phyloP scores from a whole-genome alignment of 2,329 filamentous ascomycete species.

The Elsinoe perseae region DNA sequence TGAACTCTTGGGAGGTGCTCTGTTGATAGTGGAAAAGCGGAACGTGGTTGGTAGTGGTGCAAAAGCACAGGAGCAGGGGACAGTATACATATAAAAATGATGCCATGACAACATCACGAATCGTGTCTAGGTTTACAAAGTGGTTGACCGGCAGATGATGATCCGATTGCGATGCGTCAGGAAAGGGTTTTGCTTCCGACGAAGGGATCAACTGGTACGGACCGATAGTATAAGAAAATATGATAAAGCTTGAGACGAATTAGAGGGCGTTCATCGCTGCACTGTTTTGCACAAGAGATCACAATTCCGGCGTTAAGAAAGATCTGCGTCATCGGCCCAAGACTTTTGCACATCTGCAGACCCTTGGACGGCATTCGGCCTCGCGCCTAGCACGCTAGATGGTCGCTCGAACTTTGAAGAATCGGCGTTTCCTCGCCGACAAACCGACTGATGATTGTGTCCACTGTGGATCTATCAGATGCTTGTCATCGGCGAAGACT shows the following conservation, averaged over 20 bases:
- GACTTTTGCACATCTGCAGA: no score
- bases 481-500: neutral
- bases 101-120: constrained; percentile 10
- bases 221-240: neutral
- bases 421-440: neutral
- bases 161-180: neutral
- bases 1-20: no score
- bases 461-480: neutral
- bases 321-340: neutral
- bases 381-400: neutral
- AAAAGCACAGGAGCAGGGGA: neutral
- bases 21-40: neutral
- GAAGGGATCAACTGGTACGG: neutral
- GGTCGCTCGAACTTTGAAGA: neutral
- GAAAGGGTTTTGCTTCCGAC: neutral
- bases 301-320: neutral
- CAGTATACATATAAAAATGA: neutral
- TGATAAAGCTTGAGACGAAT: neutral
- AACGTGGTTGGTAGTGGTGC: neutral
- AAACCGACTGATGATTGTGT: neutral
- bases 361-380: no score
- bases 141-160: neutral
- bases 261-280: neutral
- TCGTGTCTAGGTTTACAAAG: neutral
- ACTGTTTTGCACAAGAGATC: neutral